Evolutionary conservation across 345 rosid genomes (phyloP), one percentile per base, ranked within the genome.

Genomic region (Tarenaya hassleriana): DNA sequence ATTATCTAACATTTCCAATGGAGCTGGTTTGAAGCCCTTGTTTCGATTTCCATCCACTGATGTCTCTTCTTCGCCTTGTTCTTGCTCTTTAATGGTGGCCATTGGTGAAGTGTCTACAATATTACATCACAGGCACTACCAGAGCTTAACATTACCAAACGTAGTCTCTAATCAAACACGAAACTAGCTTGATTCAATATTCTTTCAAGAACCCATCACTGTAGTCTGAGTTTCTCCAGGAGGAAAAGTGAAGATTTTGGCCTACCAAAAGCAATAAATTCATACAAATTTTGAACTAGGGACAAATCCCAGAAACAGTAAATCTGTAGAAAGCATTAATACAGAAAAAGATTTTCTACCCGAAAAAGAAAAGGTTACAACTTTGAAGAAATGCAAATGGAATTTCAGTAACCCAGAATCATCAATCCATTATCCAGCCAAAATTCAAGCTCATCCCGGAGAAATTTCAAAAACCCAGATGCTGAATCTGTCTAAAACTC

Each of bases 1-100:
- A 32, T 66, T 64, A 49, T 75, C 69, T 45, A 73, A 31, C 2
- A 79, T 76, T 19, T 73, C 57, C 10, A 79, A 16, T 20, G 81
- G 58, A 34, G 79, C 68, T 5, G 60, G 69, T 46, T 40, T 77
- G 41, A 40, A 64, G 8, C 49, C 45, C 20, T 50, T 16, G 11
- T 13, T 38, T 1, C 44, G 40, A 2, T 35, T 35, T 35, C 40
- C 3, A 35, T n/a, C 40, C 40, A 2, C 14, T 8, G 8, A 8
- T 13, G 55, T 67, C 29, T 49, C 55, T 14, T 43, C 54, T 17
- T 55, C 58, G 5, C 15, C 33, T 5, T 20, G 0, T 60, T 61
- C 53, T 51, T 60, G 5, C 10, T 61, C 67, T 50, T 3, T 60
- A 0, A 67, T 66, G 65, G 52, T 65, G 1, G 45, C 61, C 56